Conservation (phyloP, 2,329 filamentous ascomycete genomes). For the Sporothrix mexicana region DNA sequence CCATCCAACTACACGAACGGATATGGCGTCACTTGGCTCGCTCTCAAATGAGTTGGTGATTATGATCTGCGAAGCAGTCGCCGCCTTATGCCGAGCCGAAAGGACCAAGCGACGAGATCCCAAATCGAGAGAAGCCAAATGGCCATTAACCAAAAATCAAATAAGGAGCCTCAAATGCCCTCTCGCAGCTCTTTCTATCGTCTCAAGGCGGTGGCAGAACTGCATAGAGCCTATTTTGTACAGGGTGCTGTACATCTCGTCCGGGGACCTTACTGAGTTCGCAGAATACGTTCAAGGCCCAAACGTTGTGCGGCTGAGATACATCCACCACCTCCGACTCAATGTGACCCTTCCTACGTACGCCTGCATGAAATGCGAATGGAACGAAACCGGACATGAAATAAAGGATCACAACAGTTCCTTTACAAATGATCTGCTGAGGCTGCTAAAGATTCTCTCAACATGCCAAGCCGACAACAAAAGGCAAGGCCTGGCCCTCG, state of each 20-base stretch:
- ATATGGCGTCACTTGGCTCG: not conserved
- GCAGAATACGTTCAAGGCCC: not conserved
- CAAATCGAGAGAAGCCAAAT: not conserved
- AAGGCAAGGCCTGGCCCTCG: not conserved
- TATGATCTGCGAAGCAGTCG: not conserved
- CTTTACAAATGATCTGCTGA: not conserved
- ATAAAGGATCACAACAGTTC: not conserved
- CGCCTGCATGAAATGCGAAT: not conserved
- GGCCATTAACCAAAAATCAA: too few relatives aligned
- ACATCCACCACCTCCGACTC: slow-evolving; percentile 7
- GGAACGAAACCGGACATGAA: not conserved
- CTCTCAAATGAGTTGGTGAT: not conserved
- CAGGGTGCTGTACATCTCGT: not conserved
- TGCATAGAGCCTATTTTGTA: not conserved
- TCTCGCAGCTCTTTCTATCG: slow-evolving; percentile 5
- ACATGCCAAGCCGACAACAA: not conserved
- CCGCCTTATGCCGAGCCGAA: not conserved
- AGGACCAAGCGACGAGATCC: not conserved
- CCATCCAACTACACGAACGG: not conserved
- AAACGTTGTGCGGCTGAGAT: not conserved
- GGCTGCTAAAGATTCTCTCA: not conserved
- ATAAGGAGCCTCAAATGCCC: not conserved
- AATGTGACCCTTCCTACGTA: not conserved
- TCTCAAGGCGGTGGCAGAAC: not conserved
- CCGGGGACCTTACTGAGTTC: not conserved